phyloP scores from a whole-genome alignment of 352 stramenopile species.

The Phytophthora hibernalis region DNA sequence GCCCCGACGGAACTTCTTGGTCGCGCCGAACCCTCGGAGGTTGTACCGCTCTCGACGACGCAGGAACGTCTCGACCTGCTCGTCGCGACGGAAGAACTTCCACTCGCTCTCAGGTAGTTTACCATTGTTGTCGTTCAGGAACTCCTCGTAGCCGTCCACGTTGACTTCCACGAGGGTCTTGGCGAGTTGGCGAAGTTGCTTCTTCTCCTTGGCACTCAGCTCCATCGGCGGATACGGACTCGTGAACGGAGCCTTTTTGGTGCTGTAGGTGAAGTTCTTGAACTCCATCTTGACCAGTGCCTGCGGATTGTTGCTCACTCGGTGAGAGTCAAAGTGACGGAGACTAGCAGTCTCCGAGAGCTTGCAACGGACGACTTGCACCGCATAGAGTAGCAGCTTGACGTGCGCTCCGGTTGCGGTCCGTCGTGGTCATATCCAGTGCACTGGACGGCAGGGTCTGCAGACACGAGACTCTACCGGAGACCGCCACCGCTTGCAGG shows the following conservation, averaged over 20 bases:
- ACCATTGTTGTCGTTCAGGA: conserved; percentile 26
- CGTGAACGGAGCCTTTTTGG: conserved; percentile 33
- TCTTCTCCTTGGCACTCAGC: conserved; percentile 30
- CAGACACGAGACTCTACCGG: conserved; percentile 14
- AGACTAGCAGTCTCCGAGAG: background rate
- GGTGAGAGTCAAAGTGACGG: conserved; percentile 22
- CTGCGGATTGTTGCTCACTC: conserved; percentile 8
- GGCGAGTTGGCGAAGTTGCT: conserved; percentile 29
- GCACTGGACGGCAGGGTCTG: conserved; percentile 11
- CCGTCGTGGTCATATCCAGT: conserved; percentile 13
- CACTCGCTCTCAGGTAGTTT: conserved; percentile 32
- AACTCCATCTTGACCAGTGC: conserved; percentile 19
- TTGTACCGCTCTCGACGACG: conserved; percentile 34
- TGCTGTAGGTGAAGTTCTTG: conserved; percentile 32
- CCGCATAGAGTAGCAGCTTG: conserved; percentile 14
- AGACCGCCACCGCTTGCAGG: conserved; percentile 1
- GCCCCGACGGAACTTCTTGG: conserved; percentile 27
- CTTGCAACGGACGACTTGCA: conserved; percentile 12
- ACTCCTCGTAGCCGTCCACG: conserved; percentile 32
- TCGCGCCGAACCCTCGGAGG: conserved; percentile 29
- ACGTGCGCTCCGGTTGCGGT: conserved; percentile 1
- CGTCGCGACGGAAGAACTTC: conserved; percentile 34
- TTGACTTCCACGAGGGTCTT: conserved; percentile 37
- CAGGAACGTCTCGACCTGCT: conserved; percentile 32
- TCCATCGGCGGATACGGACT: conserved; percentile 33